Conservation (phyloP, 2,329 filamentous ascomycete genomes). For the Fusarium cicatricum region DNA sequence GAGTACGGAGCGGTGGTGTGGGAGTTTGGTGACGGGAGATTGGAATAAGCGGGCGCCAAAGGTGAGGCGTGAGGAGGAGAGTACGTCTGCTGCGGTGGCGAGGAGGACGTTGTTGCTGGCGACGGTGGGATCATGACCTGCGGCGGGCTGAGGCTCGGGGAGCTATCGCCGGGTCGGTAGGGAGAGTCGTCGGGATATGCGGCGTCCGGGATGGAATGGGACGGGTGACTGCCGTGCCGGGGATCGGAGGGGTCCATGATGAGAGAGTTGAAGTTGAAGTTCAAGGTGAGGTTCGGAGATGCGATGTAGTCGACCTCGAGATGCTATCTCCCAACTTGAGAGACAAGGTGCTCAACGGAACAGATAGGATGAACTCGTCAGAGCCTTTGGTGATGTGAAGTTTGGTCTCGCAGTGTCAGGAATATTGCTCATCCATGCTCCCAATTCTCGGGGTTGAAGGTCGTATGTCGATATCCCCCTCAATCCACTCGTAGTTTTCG, state of each 20-base stretch:
- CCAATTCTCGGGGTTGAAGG: background rate
- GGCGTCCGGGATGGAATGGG: slow-evolving; percentile 43
- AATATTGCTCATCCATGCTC: background rate
- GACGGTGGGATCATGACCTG: slow-evolving; percentile 10
- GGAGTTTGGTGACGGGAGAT: slow-evolving; percentile 5
- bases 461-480: background rate
- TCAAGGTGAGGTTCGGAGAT: background rate
- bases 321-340: background rate
- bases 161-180: slow-evolving; percentile 35
- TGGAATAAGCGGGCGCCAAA: slow-evolving; percentile 22
- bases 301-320: background rate
- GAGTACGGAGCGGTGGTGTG: background rate
- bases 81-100: slow-evolving; percentile 18
- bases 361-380: background rate
- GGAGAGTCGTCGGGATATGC: slow-evolving; percentile 45
- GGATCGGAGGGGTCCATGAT: slow-evolving; percentile 33
- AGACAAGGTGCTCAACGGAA: background rate
- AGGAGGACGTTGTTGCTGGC: slow-evolving; percentile 11
- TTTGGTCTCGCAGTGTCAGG: background rate
- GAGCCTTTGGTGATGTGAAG: background rate
- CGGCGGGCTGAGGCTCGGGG: slow-evolving; percentile 4
- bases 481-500: background rate
- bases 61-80: slow-evolving; percentile 16
- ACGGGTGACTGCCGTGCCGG: slow-evolving; percentile 37
- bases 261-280: background rate